Evolutionary conservation across 371 early-diverging fungal genomes (phyloP).

Genomic region (Mortierella polycephala): DNA sequence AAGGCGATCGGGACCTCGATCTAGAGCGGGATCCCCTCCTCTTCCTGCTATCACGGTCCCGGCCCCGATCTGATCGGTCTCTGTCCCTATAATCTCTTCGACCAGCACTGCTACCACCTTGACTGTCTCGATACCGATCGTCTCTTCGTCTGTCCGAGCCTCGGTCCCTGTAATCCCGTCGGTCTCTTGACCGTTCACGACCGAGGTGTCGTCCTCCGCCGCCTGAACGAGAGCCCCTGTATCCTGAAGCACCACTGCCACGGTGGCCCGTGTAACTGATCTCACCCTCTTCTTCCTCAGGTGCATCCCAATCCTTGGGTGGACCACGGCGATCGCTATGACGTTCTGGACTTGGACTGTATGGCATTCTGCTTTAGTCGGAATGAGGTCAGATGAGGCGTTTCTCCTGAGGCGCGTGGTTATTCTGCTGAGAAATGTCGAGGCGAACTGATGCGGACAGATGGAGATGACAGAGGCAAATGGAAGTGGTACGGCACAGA

Average conservation of each 20-base stretch:
- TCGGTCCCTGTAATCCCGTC: conserved; percentile 17
- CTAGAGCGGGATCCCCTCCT: conserved; percentile 22
- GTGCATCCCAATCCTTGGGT: conserved; percentile 54
- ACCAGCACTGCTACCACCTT: not conserved
- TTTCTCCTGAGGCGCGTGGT: too few species aligned
- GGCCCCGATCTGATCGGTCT: conserved; percentile 6
- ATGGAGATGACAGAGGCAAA: too few species aligned
- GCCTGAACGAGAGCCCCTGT: conserved; percentile 11
- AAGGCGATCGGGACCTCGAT: conserved; percentile 12
- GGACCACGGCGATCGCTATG: conserved; percentile 25
- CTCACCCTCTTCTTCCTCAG: conserved; percentile 53
- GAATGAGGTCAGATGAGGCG: too few species aligned
- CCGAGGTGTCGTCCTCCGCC: conserved; percentile 12
- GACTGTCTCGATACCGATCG: conserved; percentile 16
- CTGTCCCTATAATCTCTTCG: conserved; percentile 33
- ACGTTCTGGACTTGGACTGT: conserved; percentile 44
- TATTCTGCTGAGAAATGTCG: too few species aligned
- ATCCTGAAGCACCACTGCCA: not conserved
- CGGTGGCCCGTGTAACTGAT: conserved; percentile 27
- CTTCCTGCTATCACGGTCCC: conserved; percentile 17
- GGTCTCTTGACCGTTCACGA: conserved; percentile 12
- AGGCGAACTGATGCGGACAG: too few species aligned
- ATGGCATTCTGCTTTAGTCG: conserved; percentile 11
- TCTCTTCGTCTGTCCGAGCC: conserved; percentile 25
- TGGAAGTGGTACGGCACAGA: too few species aligned